Evolutionary conservation across 257 asterid genomes (phyloP), one percentile per base, ranked within the genome.

Genomic region (Petunia secreta): DNA sequence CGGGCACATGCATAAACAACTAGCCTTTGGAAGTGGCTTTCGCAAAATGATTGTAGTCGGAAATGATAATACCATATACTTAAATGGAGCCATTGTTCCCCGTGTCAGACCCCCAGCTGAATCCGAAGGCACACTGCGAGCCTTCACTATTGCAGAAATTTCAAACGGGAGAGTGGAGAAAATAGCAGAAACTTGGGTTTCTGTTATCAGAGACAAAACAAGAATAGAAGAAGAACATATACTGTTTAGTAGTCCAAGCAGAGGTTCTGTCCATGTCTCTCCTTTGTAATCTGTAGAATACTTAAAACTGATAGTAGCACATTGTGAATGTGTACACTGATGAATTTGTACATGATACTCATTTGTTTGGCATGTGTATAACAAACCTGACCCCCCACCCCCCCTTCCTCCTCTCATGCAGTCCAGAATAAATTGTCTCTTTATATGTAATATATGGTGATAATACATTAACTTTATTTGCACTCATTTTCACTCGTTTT

Each of bases 1-100:
- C 81, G 99, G 99, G 62, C 99, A 95, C 94, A 93, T 93, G 98
- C 97, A 95, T 76, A 93, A 95, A 82, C 83, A 78, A 75, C 91
- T 95, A 76, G 93, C 93, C 58, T 75, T 71, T 87, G 91, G 97
- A 79, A 85, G 82, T 39, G 98, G 91, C 80, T 82, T 81, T 81
- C 93, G 97, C 43, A 92, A 92, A 85, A 95, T 95, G 99, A 68
- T 95, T 62, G 97, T 89, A 77, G 87, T 88, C 52, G 96, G 92
- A 68, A 91, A 89, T 41, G 94, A 92, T 84, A 84, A 81, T 71
- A 89, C 80, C 59, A 82, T 90, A 76, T 92, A 92, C 83, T 90
- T 95, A 78, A 95, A 93, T 5, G 98, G 99, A 46, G 99, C 97
- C 8, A 81, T 93, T 68, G 97, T 92, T 82, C 99, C 99, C 1